Evolutionary conservation across 495 filamentous ascomycete species (phyloP), one percentile per base, ranked within the genome.

Genomic region (Xylona heveae): DNA sequence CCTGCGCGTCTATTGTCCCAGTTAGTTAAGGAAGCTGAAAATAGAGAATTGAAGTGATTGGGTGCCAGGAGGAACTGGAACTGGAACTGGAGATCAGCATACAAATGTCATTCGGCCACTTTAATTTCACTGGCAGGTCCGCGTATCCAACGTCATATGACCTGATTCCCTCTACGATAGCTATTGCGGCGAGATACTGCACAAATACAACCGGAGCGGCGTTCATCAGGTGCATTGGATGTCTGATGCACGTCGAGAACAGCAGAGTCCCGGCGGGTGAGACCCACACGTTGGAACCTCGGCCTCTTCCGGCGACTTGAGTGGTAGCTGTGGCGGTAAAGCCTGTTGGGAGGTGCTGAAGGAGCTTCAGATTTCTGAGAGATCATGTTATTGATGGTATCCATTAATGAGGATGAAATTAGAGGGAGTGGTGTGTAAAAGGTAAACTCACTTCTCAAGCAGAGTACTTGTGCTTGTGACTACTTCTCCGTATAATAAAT

Each of bases 91-190:
- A 12, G 15, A 8, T 19, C n/a, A 15, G 34, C 49, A 24, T 47
- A 65, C 55, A 94, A 38, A 97, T 78, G 47, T 97, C 88, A 39
- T 97, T 97, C 5, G 88, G 88, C 88, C 88, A 97, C 52, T 97
- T 97, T 21, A 97, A 47, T 48, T 79, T 81, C 23, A 95, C 67
- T 6, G 78, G 79, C 19, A 93, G 38, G 1, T 64, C 53, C 22
- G 63, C 58, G 48, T 90, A 95, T 12, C 75, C 73, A 12, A 52
- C 50, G 31, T 65, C 82, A 46, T 94, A 97, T 17, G 59, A 61
- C 40, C 79, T 72, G 43, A 95, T 71, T 0, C 80, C 88, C 35
- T 80, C 68, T 6, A 91, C 74, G 20, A 81, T 77, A n/a, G 88
- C 90, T 27, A 97, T 60, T 3, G 81, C 84, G 1, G 80, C 72